phyloP scores from a whole-genome alignment of 495 filamentous ascomycete species.

The Massariosphaeria phaeospora region DNA sequence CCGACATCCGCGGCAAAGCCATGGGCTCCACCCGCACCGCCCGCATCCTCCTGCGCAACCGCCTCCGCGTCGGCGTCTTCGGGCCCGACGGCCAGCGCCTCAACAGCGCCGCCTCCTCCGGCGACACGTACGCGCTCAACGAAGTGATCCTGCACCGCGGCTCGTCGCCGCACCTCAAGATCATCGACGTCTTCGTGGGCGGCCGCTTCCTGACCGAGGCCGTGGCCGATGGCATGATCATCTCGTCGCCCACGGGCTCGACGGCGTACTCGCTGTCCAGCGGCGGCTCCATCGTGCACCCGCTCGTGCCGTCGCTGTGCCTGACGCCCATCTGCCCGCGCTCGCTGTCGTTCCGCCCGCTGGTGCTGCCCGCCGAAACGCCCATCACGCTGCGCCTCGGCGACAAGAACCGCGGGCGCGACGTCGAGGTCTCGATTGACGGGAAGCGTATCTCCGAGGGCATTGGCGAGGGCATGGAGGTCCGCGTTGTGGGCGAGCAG shows the following conservation, averaged over 20 bases:
- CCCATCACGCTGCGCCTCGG: slow-evolving; percentile 77
- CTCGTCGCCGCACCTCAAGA: slow-evolving; percentile 78
- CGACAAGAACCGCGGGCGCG: slow-evolving; percentile 74
- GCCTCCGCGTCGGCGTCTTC: slow-evolving; percentile 63
- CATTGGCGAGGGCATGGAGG: slow-evolving; percentile 77
- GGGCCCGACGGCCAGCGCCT: slow-evolving; percentile 20
- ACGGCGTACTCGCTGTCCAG: slow-evolving; percentile 91
- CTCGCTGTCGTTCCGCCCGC: slow-evolving; percentile 82
- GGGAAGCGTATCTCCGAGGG: slow-evolving; percentile 66
- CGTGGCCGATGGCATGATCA: slow-evolving; percentile 90
- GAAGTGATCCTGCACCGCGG: slow-evolving; percentile 92
- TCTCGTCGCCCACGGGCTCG: slow-evolving; percentile 87
- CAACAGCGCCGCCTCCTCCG: slow-evolving; percentile 28
- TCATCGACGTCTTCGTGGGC: slow-evolving; percentile 82
- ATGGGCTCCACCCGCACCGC: slow-evolving; percentile 71
- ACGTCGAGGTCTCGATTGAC: slow-evolving; percentile 84
- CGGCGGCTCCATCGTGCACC: slow-evolving; percentile 93
- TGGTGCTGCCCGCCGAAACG: slow-evolving; percentile 82
- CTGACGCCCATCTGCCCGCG: slow-evolving; percentile 93
- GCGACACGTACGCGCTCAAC: slow-evolving; percentile 82
- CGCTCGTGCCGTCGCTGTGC: slow-evolving; percentile 77
- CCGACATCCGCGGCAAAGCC: slow-evolving; percentile 67
- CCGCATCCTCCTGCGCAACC: slow-evolving; percentile 77
- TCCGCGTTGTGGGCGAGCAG: slow-evolving; percentile 76
- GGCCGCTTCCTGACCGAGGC: slow-evolving; percentile 83